Evolutionary conservation across 352 stramenopile genomes (phyloP).

Genomic region (Pythium guiyangense): DNA sequence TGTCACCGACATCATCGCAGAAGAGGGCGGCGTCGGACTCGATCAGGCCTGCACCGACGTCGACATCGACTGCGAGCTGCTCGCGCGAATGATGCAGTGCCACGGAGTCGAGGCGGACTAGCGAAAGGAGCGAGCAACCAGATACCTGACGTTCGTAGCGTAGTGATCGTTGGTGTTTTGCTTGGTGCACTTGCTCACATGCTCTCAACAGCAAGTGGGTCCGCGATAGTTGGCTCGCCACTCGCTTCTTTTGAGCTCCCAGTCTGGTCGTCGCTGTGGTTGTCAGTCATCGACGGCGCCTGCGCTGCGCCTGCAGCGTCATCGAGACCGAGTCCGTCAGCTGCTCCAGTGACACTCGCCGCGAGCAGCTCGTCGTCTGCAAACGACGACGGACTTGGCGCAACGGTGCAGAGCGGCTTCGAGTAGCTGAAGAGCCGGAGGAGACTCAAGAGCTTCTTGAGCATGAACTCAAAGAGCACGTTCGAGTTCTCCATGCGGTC

Average conservation of each 20-base stretch:
- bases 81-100: constrained; percentile 8
- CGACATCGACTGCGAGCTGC: constrained; percentile 9
- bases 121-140: neutral
- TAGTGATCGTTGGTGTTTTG: too few species aligned
- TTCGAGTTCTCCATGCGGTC: constrained; percentile 78
- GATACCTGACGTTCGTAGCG: too few species aligned
- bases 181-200: too few species aligned
- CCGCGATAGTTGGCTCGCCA: too few species aligned
- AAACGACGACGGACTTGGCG: neutral
- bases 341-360: neutral
- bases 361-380: constrained; percentile 3
- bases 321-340: constrained; percentile 1
- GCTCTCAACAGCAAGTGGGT: too few species aligned
- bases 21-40: constrained; percentile 15
- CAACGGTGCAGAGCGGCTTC: constrained; percentile 24
- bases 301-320: neutral
- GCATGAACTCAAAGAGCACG: constrained; percentile 73
- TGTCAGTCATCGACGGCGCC: neutral
- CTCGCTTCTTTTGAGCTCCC: neutral
- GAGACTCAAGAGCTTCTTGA: constrained; percentile 66
- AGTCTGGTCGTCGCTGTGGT: too few species aligned
- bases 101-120: constrained; percentile 7
- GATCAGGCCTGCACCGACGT: constrained; percentile 6
- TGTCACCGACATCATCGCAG: constrained; percentile 16
- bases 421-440: constrained; percentile 75